Base-by-base conservation (phyloP, 2,329 filamentous ascomycete species). In the Pseudogymnoascus sp. region DNA sequence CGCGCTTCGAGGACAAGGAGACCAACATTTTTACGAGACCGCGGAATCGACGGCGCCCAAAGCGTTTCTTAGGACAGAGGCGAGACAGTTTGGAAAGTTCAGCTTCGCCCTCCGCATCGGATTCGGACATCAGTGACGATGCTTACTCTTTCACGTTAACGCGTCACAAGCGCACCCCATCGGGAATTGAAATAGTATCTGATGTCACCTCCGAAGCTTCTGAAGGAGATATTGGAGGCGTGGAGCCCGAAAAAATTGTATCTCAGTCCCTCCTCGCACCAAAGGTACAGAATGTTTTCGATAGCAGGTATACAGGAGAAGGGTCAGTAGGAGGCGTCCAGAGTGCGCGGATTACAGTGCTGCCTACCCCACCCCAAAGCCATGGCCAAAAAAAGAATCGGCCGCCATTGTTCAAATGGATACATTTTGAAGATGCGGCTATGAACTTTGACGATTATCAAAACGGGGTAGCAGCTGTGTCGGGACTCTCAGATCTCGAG, bases 401-500 rank as follows among this genome's bases (percentile, higher is more conserved):
- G 14, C 58, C 58, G 4, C 58, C 58, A 23, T 30, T 60, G 35
- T 60, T 60, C 58, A 60, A 30, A 25, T 60, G 58, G 58, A 41
- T 60, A 39, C 58, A 60, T 41, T 60, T 60, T 41, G 35, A 60
- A 60, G 58, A 60, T 30, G 12, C 33, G 35, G 35, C 33, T 41
- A 60, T 60, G 58, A 60, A 60, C 33, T 60, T 60, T 39, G 58
- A 60, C 3, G 58, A 41, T 30, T 60, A 25, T 30, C 58, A 60
- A 19, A 39, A 38, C 19, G 58, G 58, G 14, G 33, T 60, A 38
- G 58, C 33, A 25, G 38, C 33, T 41, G 25, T 60, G 33, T 8
- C 33, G 9, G 60, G 61, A n/a, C 62, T 68, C 3, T 58, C 52
- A n/a, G 64, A 64, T 6, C 7, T 35, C 16, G 66, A 68, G 39